phyloP scores from a whole-genome alignment of 148 eudicot genomes.

The Diospyros kaki region DNA sequence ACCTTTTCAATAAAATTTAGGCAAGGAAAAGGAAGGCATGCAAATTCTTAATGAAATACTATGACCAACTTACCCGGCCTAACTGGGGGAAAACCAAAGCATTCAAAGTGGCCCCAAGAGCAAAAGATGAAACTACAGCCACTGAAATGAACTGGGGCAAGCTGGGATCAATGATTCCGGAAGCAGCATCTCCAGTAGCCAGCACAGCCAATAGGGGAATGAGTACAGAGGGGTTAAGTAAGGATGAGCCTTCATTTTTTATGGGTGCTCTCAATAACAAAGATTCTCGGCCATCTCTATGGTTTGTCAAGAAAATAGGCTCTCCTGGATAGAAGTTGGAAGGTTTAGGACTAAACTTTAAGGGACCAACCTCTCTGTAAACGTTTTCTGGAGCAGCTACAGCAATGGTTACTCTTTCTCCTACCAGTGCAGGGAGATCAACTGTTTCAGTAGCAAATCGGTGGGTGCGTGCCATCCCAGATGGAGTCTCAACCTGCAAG shows the following conservation, averaged over 20 bases:
- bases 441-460: slow-evolving; percentile 89
- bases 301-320: slow-evolving; percentile 86
- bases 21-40: neutral
- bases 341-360: slow-evolving; percentile 66
- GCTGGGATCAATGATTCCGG: slow-evolving; percentile 82
- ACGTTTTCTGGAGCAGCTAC: slow-evolving; percentile 80
- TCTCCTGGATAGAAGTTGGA: slow-evolving; percentile 78
- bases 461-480: slow-evolving; percentile 84
- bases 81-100: slow-evolving; percentile 65
- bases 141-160: slow-evolving; percentile 80
- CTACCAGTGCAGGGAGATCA: slow-evolving; percentile 93
- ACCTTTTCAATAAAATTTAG: neutral
- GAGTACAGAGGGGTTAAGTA: slow-evolving; percentile 58
- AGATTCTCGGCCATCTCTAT: slow-evolving; percentile 73
- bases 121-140: slow-evolving; percentile 69
- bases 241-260: slow-evolving; percentile 37
- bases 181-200: slow-evolving; percentile 89
- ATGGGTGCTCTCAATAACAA: slow-evolving; percentile 79
- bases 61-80: slow-evolving; percentile 47
- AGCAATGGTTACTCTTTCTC: slow-evolving; percentile 92
- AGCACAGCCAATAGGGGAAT: slow-evolving; percentile 70
- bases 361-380: slow-evolving; percentile 79
- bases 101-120: slow-evolving; percentile 69
- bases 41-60: slow-evolving; percentile 1
- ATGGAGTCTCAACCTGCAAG: slow-evolving; percentile 81